Conservation (phyloP, 2,329 filamentous ascomycete genomes). For the Ophiostoma ulmi region DNA sequence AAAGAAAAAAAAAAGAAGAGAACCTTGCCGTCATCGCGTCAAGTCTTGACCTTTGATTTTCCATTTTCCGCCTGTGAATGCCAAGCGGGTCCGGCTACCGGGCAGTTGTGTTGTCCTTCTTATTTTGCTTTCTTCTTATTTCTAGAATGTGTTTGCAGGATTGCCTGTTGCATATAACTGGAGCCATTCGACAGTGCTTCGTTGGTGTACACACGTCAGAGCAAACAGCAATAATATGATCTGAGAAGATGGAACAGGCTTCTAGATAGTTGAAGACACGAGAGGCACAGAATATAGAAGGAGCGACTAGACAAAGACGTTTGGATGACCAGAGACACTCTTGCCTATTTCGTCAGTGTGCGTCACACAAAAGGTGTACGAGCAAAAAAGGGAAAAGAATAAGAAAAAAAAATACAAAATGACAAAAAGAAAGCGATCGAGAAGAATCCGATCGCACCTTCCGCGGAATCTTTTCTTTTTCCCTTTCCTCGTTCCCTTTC, state of each 20-base stretch:
- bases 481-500: not conserved
- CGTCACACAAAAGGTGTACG: not conserved
- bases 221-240: not conserved
- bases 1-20: not conserved
- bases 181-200: not conserved
- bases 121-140: not conserved
- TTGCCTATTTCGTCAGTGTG: conserved; percentile 10
- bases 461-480: not conserved
- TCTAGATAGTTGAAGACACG: not conserved
- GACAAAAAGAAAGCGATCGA: not conserved
- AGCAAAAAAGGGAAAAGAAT: not conserved
- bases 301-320: not conserved
- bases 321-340: not conserved
- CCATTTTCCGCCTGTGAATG: not conserved
- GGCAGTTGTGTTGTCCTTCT: conserved; percentile 6
- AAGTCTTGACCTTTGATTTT: not conserved
- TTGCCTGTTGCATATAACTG: not conserved
- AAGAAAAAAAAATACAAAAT: not conserved
- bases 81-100: conserved; percentile 3
- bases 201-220: not conserved
- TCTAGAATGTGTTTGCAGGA: not conserved
- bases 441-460: not conserved
- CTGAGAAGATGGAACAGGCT: not conserved
- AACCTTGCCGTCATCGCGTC: not conserved
- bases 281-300: not conserved